phyloP scores from a whole-genome alignment of 257 asterid genomes.

The Henckelia pumila region DNA sequence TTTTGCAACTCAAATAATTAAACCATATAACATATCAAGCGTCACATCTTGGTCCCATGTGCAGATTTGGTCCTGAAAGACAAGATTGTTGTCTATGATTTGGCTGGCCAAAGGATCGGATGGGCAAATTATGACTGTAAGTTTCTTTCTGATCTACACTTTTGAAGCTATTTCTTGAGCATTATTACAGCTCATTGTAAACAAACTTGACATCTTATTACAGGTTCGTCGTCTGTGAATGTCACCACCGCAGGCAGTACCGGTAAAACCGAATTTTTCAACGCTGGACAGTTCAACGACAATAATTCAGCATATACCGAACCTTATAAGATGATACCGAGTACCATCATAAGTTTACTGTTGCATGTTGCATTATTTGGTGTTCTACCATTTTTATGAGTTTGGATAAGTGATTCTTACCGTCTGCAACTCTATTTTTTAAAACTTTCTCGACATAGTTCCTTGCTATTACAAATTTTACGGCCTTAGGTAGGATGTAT shows the following conservation, averaged over 20 bases:
- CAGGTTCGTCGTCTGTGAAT: constrained; percentile 71
- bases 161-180: background rate
- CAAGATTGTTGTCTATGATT: constrained; percentile 83
- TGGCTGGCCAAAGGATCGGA: constrained; percentile 77
- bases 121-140: constrained; percentile 94
- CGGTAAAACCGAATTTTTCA: constrained; percentile 68
- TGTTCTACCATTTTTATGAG: constrained; percentile 41
- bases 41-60: constrained; percentile 18
- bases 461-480: constrained; percentile 16
- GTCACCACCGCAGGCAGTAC: constrained; percentile 60
- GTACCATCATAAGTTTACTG: constrained; percentile 30
- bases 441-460: background rate
- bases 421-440: background rate
- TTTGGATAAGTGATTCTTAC: constrained; percentile 13
- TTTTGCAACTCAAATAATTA: too few species aligned
- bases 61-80: constrained; percentile 91
- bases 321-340: constrained; percentile 26
- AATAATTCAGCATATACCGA: constrained; percentile 27
- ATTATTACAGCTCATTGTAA: background rate
- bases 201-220: constrained; percentile 8
- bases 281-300: constrained; percentile 54
- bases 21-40: too few species aligned
- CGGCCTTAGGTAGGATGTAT: constrained; percentile 25
- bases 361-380: constrained; percentile 43
- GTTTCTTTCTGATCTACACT: constrained; percentile 29